These are phyloP conservation scores for Vigna angularis DNA, from an alignment of 306 rosid species.

Conservation along the genomic window DNA sequence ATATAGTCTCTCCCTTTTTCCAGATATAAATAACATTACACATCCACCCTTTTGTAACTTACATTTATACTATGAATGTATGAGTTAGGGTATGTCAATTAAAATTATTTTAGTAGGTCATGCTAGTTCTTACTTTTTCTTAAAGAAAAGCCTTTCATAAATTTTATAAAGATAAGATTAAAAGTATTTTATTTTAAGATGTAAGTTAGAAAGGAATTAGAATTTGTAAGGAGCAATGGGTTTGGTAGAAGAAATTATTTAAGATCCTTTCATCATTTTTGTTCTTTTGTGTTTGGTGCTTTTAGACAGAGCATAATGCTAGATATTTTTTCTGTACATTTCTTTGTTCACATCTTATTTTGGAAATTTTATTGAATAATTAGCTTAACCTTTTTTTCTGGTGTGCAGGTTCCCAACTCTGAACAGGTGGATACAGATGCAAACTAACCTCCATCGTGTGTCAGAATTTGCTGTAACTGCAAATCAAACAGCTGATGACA, in stretches of 20 bases:
- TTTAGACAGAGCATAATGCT: neutral
- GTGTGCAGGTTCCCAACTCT: slow-evolving; percentile 87
- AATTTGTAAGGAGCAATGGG: slow-evolving; percentile 17
- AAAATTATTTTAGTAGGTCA: neutral
- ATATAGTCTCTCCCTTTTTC: neutral
- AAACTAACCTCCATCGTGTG: slow-evolving; percentile 97
- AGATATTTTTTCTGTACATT: neutral
- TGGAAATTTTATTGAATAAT: neutral
- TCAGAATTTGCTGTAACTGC: slow-evolving; percentile 86
- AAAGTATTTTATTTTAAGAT: neutral
- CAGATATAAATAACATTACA: slow-evolving; percentile 9
- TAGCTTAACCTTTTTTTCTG: slow-evolving; percentile 42
- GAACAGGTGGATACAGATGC: slow-evolving; percentile 99
- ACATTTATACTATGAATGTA: neutral
- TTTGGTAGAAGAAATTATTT: neutral
- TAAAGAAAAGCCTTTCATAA: neutral
- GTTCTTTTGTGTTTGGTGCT: neutral
- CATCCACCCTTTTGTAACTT: neutral
- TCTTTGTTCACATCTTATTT: slow-evolving; percentile 17
- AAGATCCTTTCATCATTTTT: neutral
- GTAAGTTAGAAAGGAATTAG: neutral
- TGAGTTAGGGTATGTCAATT: neutral
- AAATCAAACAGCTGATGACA: slow-evolving; percentile 67
- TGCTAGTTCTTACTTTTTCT: neutral
- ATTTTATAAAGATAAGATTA: neutral